These are phyloP conservation scores for Neurospora sp. DNA, from an alignment of 495 filamentous ascomycete species.

Conservation along the genomic window DNA sequence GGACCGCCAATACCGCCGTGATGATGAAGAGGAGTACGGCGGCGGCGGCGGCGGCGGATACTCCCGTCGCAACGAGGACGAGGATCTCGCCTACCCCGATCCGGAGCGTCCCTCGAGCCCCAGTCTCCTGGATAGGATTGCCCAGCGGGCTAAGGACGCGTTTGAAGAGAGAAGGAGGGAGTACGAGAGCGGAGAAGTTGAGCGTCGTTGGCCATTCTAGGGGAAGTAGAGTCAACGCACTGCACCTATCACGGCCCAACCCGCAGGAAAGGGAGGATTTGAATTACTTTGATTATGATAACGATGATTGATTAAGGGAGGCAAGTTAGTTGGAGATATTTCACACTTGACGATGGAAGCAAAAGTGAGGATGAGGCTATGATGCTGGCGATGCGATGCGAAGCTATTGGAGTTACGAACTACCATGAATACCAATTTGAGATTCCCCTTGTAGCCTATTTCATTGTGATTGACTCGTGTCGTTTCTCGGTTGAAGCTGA, in stretches of 20 bases:
- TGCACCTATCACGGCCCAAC: neutral
- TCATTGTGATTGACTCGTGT: neutral
- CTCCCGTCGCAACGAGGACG: constrained; percentile 1
- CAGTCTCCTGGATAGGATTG: constrained; percentile 18
- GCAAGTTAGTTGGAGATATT: neutral
- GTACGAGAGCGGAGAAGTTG: neutral
- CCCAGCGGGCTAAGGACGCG: constrained; percentile 16
- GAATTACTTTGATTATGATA: neutral
- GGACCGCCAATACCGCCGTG: constrained; percentile 21
- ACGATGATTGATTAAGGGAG: neutral
- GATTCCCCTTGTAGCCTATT: neutral
- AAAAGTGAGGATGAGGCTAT: neutral
- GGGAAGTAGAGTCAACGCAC: neutral
- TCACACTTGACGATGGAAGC: neutral
- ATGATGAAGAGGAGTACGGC: constrained; percentile 2
- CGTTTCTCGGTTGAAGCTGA: neutral
- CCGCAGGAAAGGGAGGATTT: neutral
- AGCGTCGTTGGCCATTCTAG: neutral
- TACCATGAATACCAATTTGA: neutral
- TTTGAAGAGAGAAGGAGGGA: constrained; percentile 11
- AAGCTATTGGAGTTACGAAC: neutral
- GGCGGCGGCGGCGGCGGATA: neutral
- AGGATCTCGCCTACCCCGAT: constrained; percentile 1
- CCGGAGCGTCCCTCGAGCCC: constrained; percentile 4
- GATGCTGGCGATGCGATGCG: neutral